Base-by-base conservation (phyloP, 768 basidiomycete species). In the Termitomyces sp. region DNA sequence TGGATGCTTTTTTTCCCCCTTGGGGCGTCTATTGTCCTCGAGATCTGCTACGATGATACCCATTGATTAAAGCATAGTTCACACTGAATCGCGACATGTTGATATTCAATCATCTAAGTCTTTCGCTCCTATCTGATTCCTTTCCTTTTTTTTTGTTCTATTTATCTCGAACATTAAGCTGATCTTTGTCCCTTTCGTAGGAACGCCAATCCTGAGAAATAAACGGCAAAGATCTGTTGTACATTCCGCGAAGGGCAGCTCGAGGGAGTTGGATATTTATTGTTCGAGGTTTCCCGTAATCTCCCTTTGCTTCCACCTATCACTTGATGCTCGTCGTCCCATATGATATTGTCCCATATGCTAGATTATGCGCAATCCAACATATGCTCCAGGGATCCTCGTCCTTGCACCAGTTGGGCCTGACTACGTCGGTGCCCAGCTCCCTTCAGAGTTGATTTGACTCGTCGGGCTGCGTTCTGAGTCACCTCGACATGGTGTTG, bases 61-160 rank as follows among this genome's bases (percentile, higher is more conserved):
- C 59, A 63, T 64, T 70, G 72, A 72, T 76, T 11, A 12, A 77
- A 72, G 88, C 93, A 94, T 94, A 94, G 94, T 95, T 94, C 92
- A 94, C 90, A 85, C 93, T 86, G 92, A 96, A 91, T 51, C 3
- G 72, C 73, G 45, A 73, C 68, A 72, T 94, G 91, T 90, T 85
- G 89, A 94, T 76, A 86, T 79, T 73, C 74, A 83, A 79, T 63
- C 86, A 91, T 91, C 88, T 83, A 77, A 72, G 92, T 97, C 94
- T 95, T 95, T 95, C 94, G 93, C 94, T 95, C 92, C 93, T 95
- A 95, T 95, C 93, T 95, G 94, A 95, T 73, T 49, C 47, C 43
- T 57, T 56, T 66, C 52, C 59, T 56, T 50, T 54, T 59, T 56
- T 53, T 42, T 14, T n/a, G n/a, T 14, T 19, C 8, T 17, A 2